Evolutionary conservation across 192 early-diverging fungal genomes (phyloP), one percentile per base, ranked within the genome.

Genomic region (Pilaira anomala): DNA sequence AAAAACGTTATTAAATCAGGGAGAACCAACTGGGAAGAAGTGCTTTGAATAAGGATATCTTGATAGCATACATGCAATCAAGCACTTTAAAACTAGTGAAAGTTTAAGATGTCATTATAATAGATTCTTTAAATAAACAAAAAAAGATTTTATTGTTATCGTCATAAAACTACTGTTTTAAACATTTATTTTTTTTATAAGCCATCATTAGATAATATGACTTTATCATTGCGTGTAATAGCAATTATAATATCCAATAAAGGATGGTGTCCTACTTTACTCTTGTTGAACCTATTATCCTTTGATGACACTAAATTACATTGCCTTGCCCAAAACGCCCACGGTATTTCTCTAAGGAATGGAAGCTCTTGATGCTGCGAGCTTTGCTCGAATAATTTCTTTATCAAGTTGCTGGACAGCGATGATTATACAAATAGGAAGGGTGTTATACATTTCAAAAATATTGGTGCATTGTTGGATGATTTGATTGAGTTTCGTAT

Each of bases 201-300:
- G 28, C 28, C 16, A 54, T 30, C 52, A 18, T 54, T 30, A 54
- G 11, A 54, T 30, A 54, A 19, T 16, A 54, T 54, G 3, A 54
- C 52, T 36, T 54, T 54, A 0, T 54, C 30, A 36, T 54, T 36
- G 52, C 52, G 29, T 21, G 52, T 54, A 19, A 54, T 54, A 54
- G 52, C 52, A 54, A 54, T 54, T n/a, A 54, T 54, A 54, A 54
- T 54, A 54, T 54, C 30, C 30, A 54, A 54, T 54, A 54, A 54
- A 14, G 52, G 52, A 54, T 36, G 52, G 29, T 54, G 29, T 36
- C 29, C 28, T 36, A 2, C 30, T 54, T 54, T 1, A 54, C 13
- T 54, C 29, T 54, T 54, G 30, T 54, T 54, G 52, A 36, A 8
- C 29, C 13, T 54, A 54, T 14, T 54, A 54, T 54, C 52, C 52